Base-by-base conservation (phyloP, 2,329 filamentous ascomycete genomes). In the Pleurostoma richardsiae region DNA sequence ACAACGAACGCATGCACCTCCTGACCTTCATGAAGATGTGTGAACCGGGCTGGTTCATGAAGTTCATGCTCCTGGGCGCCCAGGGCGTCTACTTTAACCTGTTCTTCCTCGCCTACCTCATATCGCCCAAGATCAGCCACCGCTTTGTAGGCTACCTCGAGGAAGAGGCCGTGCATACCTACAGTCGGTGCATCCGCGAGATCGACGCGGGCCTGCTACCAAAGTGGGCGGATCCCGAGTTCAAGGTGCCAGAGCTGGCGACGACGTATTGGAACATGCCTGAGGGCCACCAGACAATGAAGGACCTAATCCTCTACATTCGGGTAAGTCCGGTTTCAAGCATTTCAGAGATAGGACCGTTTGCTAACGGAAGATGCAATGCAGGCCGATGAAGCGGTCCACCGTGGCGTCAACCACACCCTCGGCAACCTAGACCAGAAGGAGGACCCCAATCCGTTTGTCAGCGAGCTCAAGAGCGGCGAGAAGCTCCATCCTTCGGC, bases 31-130 rank as follows among this genome's bases (percentile, higher is more conserved):
- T 99, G 66, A 95, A 95, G 68, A 87, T 96, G 77, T 87, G 85
- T 48, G 66, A 70, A 54, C 65, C 65, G 33, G 89, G 88, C 10
- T 83, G 79, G 74, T 94, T 96, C 73, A 95, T 96, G 91, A 86
- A 89, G 52, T 66, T 90, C 47, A 88, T 96, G 82, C 90, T 97
- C 46, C 79, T 97, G 38, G 90, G 85, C 8, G 91, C 92, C 0
- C 92, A 97, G 66, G 94, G 92, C 38, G 88, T 97, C 57, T 97
- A 95, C 76, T 96, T 95, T 79, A 99, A 99, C 69, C 80, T 83
- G 53, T 81, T 97, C 64, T 97, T 99, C 76, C 50, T 96, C 52
- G 79, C 86, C 41, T 97, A 97, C 69, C 82, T 99, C 31, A 60
- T 96, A 50, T 90, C 86, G 2, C 92, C 94, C 5, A 83, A 85